Conservation (phyloP, 352 stramenopile species). For the Phytophthora constricta region DNA sequence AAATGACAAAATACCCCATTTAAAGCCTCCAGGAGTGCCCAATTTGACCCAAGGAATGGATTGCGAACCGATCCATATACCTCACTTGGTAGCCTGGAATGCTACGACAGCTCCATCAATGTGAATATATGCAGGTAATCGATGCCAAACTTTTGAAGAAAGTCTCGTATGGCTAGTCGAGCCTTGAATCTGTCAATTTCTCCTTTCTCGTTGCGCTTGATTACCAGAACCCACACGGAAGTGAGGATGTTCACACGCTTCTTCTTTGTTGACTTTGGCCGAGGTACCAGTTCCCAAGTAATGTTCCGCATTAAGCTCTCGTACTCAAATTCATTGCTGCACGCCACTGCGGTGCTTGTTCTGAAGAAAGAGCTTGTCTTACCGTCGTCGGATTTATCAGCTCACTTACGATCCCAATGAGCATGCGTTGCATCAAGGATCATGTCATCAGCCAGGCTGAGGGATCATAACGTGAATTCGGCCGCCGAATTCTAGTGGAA, state of each 20-base stretch:
- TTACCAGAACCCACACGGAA: background rate
- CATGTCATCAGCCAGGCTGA: slow-evolving; percentile 7
- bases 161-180: background rate
- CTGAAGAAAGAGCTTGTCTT: slow-evolving; percentile 5
- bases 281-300: background rate
- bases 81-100: slow-evolving; percentile 8
- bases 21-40: no score
- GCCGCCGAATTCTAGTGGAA: background rate
- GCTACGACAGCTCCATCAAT: no score
- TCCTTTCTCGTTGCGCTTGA: slow-evolving; percentile 3
- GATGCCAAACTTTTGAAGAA: background rate
- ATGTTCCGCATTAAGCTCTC: background rate
- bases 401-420: slow-evolving; percentile 12
- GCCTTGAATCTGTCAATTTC: background rate
- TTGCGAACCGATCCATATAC: no score
- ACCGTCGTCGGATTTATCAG: slow-evolving; percentile 3
- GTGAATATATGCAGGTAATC: slow-evolving; percentile 1
- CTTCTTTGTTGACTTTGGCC: background rate
- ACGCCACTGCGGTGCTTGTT: background rate
- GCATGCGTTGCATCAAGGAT: slow-evolving; percentile 12
- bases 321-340: background rate
- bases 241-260: background rate
- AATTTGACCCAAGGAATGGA: no score
- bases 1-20: no score
- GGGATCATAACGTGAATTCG: slow-evolving; percentile 2